Base-by-base conservation (phyloP, 108 stramenopile species). In the Stephanodiscus triporus region DNA sequence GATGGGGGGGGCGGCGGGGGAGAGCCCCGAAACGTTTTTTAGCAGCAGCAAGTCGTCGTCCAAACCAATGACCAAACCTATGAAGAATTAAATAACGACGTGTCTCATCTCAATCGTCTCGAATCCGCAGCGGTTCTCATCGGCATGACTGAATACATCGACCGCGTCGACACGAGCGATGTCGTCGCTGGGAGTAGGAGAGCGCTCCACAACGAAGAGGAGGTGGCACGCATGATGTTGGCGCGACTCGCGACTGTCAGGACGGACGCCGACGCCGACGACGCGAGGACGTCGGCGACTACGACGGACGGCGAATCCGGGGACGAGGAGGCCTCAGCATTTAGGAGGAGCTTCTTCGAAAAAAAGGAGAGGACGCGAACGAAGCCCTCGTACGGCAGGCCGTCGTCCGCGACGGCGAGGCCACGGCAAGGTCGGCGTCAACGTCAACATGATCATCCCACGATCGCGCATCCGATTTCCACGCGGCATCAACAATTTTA, bases 371-470 rank as follows among this genome's bases (percentile, higher is more conserved):
- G 0, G 34, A 6, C 4, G 27, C 30, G 37, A 40, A 37, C 38
- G 10, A 57, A 32, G 20, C 0, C 23, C 26, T 54, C 11, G 1
- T 45, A 45, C 43, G 43, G 53, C 11, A 54, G 53, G 53, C 16
- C 53, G 26, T 54, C 53, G 53, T 54, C 9, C 26, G 53, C 1
- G 26, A 24, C 23, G 26, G 19, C 53, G 53, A 26, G 24, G 26
- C 53, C 26, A 38, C 40, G 38, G n/a, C n/a, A n/a, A n/a, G n/a
- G n/a, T n/a, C n/a, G n/a, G 27, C 71, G 11, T 61, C 76, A 38
- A 40, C 63, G 23, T 14, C 70, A 37, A 71, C 70, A 30, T 43
- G 57, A 64, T 63, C 76, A 10, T 20, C 45, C 0, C 42, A 71
- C 26, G 9, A 72, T 53, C 17, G 70, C 40, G 57, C 56, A 62